Conservation (phyloP, 306 rosid genomes). For the Astragalus glycyphyllos region DNA sequence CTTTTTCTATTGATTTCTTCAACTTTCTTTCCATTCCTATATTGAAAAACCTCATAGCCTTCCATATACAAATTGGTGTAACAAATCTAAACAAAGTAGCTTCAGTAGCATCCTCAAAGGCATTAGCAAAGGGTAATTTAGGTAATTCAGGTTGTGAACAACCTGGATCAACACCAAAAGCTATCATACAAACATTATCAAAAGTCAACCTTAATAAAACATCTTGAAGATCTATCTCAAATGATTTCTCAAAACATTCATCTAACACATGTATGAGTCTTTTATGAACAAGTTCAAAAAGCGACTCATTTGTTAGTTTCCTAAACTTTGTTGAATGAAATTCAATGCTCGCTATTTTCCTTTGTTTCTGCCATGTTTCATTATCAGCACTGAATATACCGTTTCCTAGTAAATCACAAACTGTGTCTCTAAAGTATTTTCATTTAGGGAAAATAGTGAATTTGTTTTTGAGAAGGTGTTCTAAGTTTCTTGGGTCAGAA, state of each 20-base stretch:
- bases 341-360: conserved; percentile 85
- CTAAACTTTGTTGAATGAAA: conserved; percentile 81
- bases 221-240: conserved; percentile 72
- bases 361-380: conserved; percentile 80
- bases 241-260: conserved; percentile 37
- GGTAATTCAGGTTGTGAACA: conserved; percentile 66
- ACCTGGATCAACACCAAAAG: conserved; percentile 90
- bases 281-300: conserved; percentile 69
- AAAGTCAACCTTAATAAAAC: conserved; percentile 75
- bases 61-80: conserved; percentile 67
- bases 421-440: conserved; percentile 66
- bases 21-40: conserved; percentile 72
- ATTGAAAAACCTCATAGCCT: conserved; percentile 67
- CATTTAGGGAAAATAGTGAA: conserved; percentile 79
- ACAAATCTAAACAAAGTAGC: conserved; percentile 70
- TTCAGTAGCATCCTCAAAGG: conserved; percentile 90
- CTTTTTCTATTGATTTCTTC: conserved; percentile 57
- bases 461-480: conserved; percentile 80
- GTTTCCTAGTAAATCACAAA: conserved; percentile 71
- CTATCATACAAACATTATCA: conserved; percentile 89
- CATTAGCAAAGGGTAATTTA: conserved; percentile 72
- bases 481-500: conserved; percentile 78
- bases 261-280: conserved; percentile 69
- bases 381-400: conserved; percentile 81
- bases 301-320: conserved; percentile 58